phyloP scores from a whole-genome alignment of 345 rosid species.

The Microthlaspi erraticum region DNA sequence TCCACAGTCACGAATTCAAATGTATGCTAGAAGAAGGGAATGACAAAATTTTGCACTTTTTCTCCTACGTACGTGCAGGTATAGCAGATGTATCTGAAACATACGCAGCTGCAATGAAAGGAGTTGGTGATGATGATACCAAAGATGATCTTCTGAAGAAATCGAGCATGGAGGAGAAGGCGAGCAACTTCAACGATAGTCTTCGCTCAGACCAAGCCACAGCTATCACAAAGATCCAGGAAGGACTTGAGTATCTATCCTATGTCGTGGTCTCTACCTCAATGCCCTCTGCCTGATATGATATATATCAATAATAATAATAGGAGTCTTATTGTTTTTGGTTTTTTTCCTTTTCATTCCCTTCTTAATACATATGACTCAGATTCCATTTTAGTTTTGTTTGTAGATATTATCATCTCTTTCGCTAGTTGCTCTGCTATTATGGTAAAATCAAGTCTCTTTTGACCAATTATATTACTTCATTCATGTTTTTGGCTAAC shows the following conservation, averaged over 20 bases:
- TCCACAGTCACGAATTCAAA: slow-evolving; percentile 1
- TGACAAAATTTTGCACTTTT: too few species aligned
- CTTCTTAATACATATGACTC: background rate
- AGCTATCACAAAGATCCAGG: slow-evolving; percentile 77
- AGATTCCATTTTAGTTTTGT: slow-evolving; percentile 17
- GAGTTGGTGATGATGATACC: slow-evolving; percentile 54
- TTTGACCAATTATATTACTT: too few species aligned
- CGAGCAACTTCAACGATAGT: slow-evolving; percentile 62
- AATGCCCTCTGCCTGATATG: slow-evolving; percentile 63
- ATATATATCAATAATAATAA: background rate
- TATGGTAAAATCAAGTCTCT: slow-evolving; percentile 22
- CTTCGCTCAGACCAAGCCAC: slow-evolving; percentile 56
- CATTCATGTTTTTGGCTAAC: too few species aligned
- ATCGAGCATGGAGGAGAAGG: slow-evolving; percentile 66
- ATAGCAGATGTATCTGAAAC: slow-evolving; percentile 90
- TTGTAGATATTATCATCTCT: slow-evolving; percentile 38
- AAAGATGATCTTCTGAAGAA: slow-evolving; percentile 51
- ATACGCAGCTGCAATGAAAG: slow-evolving; percentile 68
- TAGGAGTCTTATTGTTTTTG: slow-evolving; percentile 18
- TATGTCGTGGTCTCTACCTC: slow-evolving; percentile 73
- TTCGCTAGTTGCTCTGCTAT: slow-evolving; percentile 22
- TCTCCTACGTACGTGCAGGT: slow-evolving; percentile 49
- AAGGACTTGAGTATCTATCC: slow-evolving; percentile 77
- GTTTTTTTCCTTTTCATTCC: background rate
- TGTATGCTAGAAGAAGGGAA: too few species aligned